Base-by-base conservation (phyloP, 208 protist genomes). In the Leishmania lainsoni region DNA sequence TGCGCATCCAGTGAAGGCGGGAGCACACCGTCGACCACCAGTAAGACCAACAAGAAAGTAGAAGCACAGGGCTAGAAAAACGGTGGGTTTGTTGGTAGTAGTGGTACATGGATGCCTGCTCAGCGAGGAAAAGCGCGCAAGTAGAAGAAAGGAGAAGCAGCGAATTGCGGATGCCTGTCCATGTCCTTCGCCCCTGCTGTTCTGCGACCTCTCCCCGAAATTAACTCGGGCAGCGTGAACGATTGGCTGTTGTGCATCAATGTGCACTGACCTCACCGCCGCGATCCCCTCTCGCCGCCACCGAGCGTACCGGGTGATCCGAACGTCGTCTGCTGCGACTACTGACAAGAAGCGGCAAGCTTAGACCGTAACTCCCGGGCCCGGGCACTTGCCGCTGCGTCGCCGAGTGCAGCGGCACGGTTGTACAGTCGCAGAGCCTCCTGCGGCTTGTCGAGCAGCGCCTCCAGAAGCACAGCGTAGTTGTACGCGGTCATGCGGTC, bases 401-500 rank as follows among this genome's bases (percentile, higher is more conserved):
- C 90, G 16, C 90, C 90, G 4, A 95, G 84, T 20, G 85, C 78
- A 6, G 90, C 86, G 0, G 90, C 92, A 12, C 85, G 72, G 69
- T 96, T 87, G 68, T 92, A 94, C 45, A 94, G 73, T 35, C 59
- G 61, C 35, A 94, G 81, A 0, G 90, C 90, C 58, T 93, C 84
- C 72, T 79, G 75, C 9, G 83, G 87, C 71, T 86, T 56, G 12
- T 88, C 86, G 9, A 94, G 87, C 32, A 96, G 59, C 45, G 90
- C 87, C 79, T 96, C 93, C 16, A 96, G 83, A 49, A 96, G 86
- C 16, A 96, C 93, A 48, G 90, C 91, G 83, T 96, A 94, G 83
- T 96, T 96, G 86, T 93, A 94, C 22, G 89, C 82, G n/a, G 93
- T 93, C 87, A 94, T 89, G 76, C 86, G 81, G 59, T 96, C 93